Conservation (phyloP, 169 alveolate genomes). For the Plasmodium adleri region DNA sequence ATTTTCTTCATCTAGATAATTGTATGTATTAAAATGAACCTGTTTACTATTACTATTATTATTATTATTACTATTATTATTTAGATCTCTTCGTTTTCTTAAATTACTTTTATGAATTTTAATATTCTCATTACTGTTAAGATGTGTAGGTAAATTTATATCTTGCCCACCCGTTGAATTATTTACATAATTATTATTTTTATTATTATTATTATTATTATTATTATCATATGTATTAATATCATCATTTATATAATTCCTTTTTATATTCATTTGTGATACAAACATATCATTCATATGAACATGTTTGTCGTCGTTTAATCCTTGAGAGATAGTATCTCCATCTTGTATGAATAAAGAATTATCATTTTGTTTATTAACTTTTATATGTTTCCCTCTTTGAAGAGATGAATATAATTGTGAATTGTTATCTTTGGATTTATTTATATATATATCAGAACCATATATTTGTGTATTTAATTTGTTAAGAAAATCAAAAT, state of each 20-base stretch:
- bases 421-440: neutral
- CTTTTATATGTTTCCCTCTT: neutral
- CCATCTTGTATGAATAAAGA: too few relatives aligned
- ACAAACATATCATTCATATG: too few relatives aligned
- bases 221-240: neutral
- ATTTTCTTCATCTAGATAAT: slow-evolving; percentile 17
- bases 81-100: slow-evolving; percentile 16
- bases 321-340: too few relatives aligned
- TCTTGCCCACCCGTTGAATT: neutral
- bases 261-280: neutral
- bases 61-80: neutral
- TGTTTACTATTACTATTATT: slow-evolving; percentile 3
- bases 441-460: slow-evolving; percentile 4
- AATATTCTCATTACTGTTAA: neutral
- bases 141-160: neutral
- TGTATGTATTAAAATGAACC: slow-evolving; percentile 10
- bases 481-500: slow-evolving; percentile 29
- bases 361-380: too few relatives aligned
- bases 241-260: neutral
- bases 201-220: neutral
- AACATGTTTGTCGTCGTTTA: too few relatives aligned
- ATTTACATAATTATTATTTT: neutral
- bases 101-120: neutral
- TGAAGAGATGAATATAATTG: neutral
- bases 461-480: slow-evolving; percentile 34